Base-by-base conservation (phyloP, 177 flowering plant genomes). In the Vitis hybrid region DNA sequence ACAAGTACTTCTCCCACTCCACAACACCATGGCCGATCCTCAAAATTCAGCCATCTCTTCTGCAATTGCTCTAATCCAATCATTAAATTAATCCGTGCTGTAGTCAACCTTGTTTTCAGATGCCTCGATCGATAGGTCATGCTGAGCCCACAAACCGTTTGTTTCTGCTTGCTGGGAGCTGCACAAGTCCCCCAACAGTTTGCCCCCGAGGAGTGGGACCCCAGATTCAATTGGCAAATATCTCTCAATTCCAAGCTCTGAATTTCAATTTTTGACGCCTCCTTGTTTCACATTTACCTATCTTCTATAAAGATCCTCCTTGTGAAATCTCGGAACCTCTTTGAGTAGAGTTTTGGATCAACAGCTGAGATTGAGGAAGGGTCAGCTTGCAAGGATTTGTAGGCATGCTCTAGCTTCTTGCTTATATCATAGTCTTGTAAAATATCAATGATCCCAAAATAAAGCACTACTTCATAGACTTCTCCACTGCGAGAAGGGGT, bases 381-480 rank as follows among this genome's bases (percentile, higher is more conserved):
- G 73, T 95, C 97, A 0, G 79, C 98, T 68, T 93, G 98, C 45
- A 93, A 77, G 50, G 99, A 95, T 74, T 95, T 95, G 84, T 95
- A 95, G 2, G 97, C 98, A 77, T 95, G 99, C 78, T 95, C 99
- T 50, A 95, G 78, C 79, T 89, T 93, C 91, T 95, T 95, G 86
- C 86, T 87, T 60, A 95, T 90, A 67, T 95, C 97, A 10, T 95
- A 95, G 70, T 93, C 99, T 79, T 95, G 99, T 66, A 95, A 80
- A 60, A 95, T 93, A 77, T 95, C 99, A 60, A 95, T 95, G 68
- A 95, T 86, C 65, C 99, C 99, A 78, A 93, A 90, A 72, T 89
- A 90, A 33, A 95, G 89, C 69, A 93, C 85, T 51, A 91, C 97
- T 74, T 92, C 93, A 74, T 80, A 86, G 9, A 68, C 65, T 70